Conservation (phyloP, 768 basidiomycete species). For the Serendipita sp. region DNA sequence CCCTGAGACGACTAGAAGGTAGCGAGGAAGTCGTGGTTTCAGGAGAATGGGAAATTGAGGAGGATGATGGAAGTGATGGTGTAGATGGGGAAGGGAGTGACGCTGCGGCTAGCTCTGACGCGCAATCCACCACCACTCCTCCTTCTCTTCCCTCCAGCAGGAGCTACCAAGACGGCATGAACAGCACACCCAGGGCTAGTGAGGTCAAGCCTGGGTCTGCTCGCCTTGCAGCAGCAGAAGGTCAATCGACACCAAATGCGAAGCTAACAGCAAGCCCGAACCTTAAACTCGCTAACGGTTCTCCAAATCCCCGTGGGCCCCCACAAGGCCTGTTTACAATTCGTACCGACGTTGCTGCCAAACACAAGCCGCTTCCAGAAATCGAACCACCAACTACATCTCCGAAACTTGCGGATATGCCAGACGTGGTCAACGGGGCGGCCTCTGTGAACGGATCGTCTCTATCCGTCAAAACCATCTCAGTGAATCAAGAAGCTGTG, state of each 20-base stretch:
- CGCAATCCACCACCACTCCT: not conserved
- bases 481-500: not conserved
- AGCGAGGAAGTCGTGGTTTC: conserved; percentile 38
- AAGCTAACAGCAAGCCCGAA: not conserved
- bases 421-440: too few species aligned
- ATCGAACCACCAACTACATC: conserved; percentile 9
- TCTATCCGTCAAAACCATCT: not conserved
- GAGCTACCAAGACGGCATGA: not conserved
- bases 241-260: not conserved
- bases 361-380: conserved; percentile 5
- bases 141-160: conserved; percentile 1
- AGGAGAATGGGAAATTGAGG: conserved; percentile 18
- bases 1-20: conserved; percentile 41
- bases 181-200: not conserved
- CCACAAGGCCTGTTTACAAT: not conserved
- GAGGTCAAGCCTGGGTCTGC: not conserved
- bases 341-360: not conserved
- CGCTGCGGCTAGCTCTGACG: conserved; percentile 5
- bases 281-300: not conserved
- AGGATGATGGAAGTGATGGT: conserved; percentile 18
- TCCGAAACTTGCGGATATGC: not conserved
- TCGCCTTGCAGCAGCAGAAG: not conserved
- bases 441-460: not conserved
- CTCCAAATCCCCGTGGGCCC: conserved; percentile 5
- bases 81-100: conserved; percentile 9